Percentiles rank a stretch among this genome's conserved stretches.
These are phyloP conservation scores for Penicillium cataractarum DNA, from an alignment of 495 filamentous ascomycete genomes.

Conservation along the genomic window DNA sequence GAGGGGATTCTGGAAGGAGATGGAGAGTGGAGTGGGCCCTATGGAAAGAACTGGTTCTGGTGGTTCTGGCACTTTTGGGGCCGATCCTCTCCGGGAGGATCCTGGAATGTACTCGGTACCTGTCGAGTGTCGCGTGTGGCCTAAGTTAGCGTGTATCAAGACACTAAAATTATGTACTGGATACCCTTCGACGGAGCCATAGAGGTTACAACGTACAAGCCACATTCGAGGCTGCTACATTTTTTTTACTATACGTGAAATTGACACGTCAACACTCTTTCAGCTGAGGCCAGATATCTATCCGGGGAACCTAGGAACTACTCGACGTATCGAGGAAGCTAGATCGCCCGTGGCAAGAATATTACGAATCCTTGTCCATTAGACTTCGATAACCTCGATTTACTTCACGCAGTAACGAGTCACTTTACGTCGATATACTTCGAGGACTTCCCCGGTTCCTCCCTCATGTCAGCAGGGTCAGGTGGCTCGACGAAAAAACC, in stretches of 20 bases:
- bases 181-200: background rate
- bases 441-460: slow-evolving; percentile 1
- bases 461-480: slow-evolving; percentile 15
- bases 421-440: slow-evolving; percentile 8
- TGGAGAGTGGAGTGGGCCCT: slow-evolving; percentile 29
- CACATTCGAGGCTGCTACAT: slow-evolving; percentile 1
- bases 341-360: slow-evolving; percentile 1
- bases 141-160: background rate
- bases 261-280: slow-evolving; percentile 14
- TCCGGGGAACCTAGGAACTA: background rate
- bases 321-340: background rate
- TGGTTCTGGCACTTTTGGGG: slow-evolving; percentile 16
- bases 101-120: slow-evolving; percentile 20
- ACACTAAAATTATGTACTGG: background rate
- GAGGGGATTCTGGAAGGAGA: slow-evolving; percentile 33
- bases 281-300: background rate
- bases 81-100: slow-evolving; percentile 40
- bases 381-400: slow-evolving; percentile 1
- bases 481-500: slow-evolving; percentile 13
- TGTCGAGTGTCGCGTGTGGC: slow-evolving; percentile 7
- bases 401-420: background rate
- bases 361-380: background rate
- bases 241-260: background rate
- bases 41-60: background rate
- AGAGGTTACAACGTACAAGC: background rate